These are phyloP conservation scores for Edaphochlamys debaryana DNA, from an alignment of 139 green algal genomes.

Conservation along the genomic window DNA sequence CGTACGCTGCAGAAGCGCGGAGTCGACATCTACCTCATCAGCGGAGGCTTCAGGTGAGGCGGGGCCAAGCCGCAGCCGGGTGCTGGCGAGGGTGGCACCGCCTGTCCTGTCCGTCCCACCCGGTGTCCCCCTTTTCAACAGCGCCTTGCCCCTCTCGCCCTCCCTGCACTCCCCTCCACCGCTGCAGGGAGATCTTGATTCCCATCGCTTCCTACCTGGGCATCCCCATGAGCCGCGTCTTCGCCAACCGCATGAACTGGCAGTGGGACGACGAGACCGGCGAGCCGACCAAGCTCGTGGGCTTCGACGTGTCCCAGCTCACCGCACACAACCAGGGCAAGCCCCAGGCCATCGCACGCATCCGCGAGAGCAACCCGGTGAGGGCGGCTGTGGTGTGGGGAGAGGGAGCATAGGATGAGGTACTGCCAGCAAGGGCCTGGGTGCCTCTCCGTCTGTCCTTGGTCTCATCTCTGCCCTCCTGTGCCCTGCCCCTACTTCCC, in stretches of 20 bases:
- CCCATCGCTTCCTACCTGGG: conserved; percentile 70
- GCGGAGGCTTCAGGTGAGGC: conserved; percentile 79
- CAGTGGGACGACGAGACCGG: conserved; percentile 77
- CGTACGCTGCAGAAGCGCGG: conserved; percentile 66
- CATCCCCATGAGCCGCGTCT: conserved; percentile 70
- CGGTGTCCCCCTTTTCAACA: too few species aligned
- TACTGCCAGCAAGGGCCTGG: too few species aligned
- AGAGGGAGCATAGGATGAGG: too few species aligned
- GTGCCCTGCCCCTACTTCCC: too few species aligned
- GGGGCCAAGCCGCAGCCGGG: too few species aligned
- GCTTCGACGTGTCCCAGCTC: conserved; percentile 73
- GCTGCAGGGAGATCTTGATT: conserved; percentile 77
- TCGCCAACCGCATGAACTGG: conserved; percentile 84
- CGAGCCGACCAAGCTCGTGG: conserved; percentile 42
- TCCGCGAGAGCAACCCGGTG: conserved; percentile 70
- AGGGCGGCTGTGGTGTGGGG: too few species aligned
- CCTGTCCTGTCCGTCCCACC: too few species aligned
- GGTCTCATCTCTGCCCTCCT: too few species aligned
- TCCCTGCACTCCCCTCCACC: neutral
- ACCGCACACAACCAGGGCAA: conserved; percentile 68
- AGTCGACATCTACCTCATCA: conserved; percentile 80
- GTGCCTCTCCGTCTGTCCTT: too few species aligned
- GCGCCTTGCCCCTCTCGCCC: neutral
- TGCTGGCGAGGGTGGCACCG: too few species aligned
- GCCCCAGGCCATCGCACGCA: conserved; percentile 55